Evolutionary conservation across 208 protist species (phyloP).

Genomic region (Plasmodiophora brassicae): DNA sequence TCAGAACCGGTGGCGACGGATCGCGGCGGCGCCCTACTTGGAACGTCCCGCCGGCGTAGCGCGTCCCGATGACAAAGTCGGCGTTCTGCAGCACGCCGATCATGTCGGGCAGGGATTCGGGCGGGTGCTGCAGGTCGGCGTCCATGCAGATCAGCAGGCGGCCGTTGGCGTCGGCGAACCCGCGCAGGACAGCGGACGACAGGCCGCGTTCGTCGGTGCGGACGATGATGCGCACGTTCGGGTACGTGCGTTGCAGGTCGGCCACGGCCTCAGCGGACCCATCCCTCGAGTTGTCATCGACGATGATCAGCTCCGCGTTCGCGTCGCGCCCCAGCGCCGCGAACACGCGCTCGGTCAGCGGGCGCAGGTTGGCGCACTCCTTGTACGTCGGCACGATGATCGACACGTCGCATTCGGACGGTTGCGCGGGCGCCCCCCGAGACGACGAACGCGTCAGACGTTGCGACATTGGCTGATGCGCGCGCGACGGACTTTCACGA

Average conservation of each 20-base stretch:
- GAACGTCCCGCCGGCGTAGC: slow-evolving; percentile 37
- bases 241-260: not conserved
- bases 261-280: slow-evolving; percentile 29
- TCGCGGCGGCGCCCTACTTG: too few relatives aligned
- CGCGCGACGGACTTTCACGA: too few relatives aligned
- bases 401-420: slow-evolving; percentile 30
- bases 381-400: slow-evolving; percentile 50
- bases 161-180: slow-evolving; percentile 47
- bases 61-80: slow-evolving; percentile 47
- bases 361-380: slow-evolving; percentile 40
- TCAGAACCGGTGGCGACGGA: too few relatives aligned
- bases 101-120: slow-evolving; percentile 43
- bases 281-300: slow-evolving; percentile 52
- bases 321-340: not conserved
- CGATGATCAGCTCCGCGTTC: slow-evolving; percentile 47
- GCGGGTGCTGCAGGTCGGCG: slow-evolving; percentile 56
- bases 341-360: slow-evolving; percentile 43
- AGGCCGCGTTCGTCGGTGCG: slow-evolving; percentile 44
- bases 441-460: too few relatives aligned
- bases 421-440: too few relatives aligned
- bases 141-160: slow-evolving; percentile 51
- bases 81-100: slow-evolving; percentile 36
- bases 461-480: too few relatives aligned
- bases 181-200: slow-evolving; percentile 43
- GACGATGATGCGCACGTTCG: slow-evolving; percentile 40